Evolutionary conservation across 176 grass and related monocot genomes (phyloP), one percentile per base, ranked within the genome.

Genomic region (Cymbopogon citratus): DNA sequence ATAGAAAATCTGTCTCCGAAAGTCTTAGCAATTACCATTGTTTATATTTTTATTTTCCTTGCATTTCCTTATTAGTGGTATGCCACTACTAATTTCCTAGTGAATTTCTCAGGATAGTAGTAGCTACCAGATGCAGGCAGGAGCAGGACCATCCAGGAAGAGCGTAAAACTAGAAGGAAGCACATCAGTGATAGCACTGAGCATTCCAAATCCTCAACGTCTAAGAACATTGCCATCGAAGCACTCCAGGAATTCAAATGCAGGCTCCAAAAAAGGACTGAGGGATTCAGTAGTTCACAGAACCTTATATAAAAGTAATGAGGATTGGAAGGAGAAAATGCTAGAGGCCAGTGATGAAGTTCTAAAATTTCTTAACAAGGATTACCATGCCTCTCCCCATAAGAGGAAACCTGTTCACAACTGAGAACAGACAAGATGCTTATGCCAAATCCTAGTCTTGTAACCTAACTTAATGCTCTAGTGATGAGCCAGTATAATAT

Each of bases 291-390:
- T 25, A 25, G 14, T 41, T 81, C 49, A 0, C 46, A 39, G 18
- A 13, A 43, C 9, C 18, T n/a, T n/a, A n/a, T 11, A 69, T 19
- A 87, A 56, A 40, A 40, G 27, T 73, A 63, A 79, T 78, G 81
- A 80, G 31, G 68, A 79, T 71, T 73, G 61, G 63, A 87, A 87
- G 63, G 49, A 87, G 78, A 76, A 76, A 80, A 87, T 87, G 85
- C 62, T 81, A 69, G 78, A 87, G 63, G 72, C 78, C 78, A 87
- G 78, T 81, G 78, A 87, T 70, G 78, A 87, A 75, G 64, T 87
- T 81, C 31, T 87, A 29, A 87, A 71, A 80, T 69, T 76, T 54
- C 63, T 87, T 67, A 87, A 87, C 85, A 87, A 29, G 63, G 85
- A 87, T 61, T 87, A 87, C 49, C 51, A 49, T 70, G 38, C 49